These are phyloP conservation scores for Scytalidium lignicola DNA, from an alignment of 2,329 filamentous ascomycete genomes.

Conservation along the genomic window DNA sequence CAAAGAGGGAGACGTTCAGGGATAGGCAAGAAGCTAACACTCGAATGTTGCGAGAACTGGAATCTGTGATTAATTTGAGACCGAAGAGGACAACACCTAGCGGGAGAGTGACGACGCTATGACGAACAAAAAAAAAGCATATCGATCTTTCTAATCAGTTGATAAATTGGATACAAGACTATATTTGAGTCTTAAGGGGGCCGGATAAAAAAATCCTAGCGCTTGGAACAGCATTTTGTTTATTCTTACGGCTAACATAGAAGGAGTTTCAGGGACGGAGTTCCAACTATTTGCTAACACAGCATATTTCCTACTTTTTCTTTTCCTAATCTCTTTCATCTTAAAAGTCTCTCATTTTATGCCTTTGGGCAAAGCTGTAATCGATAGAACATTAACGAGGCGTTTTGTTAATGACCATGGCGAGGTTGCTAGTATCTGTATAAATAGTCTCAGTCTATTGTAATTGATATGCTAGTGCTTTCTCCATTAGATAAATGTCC, in stretches of 20 bases:
- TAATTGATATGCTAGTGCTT: not conserved
- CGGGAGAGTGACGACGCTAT: conserved; percentile 29
- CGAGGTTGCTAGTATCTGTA: not conserved
- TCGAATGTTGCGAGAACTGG: conserved; percentile 87
- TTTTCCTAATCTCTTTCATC: too few relatives aligned
- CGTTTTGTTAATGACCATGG: not conserved
- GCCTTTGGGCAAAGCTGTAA: not conserved
- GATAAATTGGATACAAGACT: not conserved
- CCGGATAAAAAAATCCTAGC: not conserved
- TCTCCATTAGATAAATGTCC: too few relatives aligned
- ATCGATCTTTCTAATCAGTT: not conserved
- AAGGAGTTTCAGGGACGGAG: not conserved
- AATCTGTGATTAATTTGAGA: conserved; percentile 72
- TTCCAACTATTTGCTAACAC: not conserved
- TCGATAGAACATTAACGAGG: not conserved
- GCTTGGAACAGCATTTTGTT: not conserved
- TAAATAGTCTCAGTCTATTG: not conserved
- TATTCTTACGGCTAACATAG: not conserved
- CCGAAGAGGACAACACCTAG: conserved; percentile 28
- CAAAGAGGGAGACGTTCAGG: conserved; percentile 62
- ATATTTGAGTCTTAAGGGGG: not conserved
- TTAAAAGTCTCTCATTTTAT: not conserved
- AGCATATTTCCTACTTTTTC: too few relatives aligned
- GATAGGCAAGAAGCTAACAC: conserved; percentile 77
- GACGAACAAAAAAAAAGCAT: conserved; percentile 10